Evolutionary conservation across 2,329 filamentous ascomycete genomes (phyloP).

Genomic region (Diplodia corticola): DNA sequence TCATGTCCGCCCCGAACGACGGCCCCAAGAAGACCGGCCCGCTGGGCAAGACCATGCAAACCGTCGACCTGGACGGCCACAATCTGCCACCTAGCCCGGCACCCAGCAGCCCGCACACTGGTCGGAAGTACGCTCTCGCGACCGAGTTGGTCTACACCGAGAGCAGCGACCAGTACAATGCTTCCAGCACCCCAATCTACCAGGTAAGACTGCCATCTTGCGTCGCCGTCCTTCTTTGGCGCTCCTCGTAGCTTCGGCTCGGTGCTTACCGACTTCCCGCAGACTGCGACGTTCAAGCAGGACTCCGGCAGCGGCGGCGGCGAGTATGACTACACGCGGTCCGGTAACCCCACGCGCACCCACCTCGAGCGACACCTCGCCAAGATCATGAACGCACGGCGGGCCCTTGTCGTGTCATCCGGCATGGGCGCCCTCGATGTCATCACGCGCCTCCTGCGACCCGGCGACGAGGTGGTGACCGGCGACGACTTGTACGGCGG

Average conservation of each 20-base stretch:
- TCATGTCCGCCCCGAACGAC: slow-evolving; percentile 17
- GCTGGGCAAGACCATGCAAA: slow-evolving; percentile 44
- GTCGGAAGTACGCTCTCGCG: slow-evolving; percentile 86
- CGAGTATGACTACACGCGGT: slow-evolving; percentile 98
- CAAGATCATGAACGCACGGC: slow-evolving; percentile 96
- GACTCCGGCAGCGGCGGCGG: slow-evolving; percentile 74
- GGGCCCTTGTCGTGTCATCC: slow-evolving; percentile 89
- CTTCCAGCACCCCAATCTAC: slow-evolving; percentile 95
- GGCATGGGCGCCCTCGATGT: slow-evolving; percentile 98
- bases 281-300: slow-evolving; percentile 97
- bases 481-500: slow-evolving; percentile 97
- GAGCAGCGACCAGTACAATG: slow-evolving; percentile 92
- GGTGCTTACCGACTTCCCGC: background rate
- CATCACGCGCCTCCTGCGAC: slow-evolving; percentile 84
- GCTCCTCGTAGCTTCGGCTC: background rate
- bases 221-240: background rate
- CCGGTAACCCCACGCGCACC: slow-evolving; percentile 92
- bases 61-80: slow-evolving; percentile 42
- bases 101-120: slow-evolving; percentile 83
- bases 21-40: slow-evolving; percentile 17
- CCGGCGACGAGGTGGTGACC: slow-evolving; percentile 95
- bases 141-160: slow-evolving; percentile 98
- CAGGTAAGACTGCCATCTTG: slow-evolving; percentile 56
- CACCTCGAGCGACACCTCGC: slow-evolving; percentile 95
- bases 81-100: slow-evolving; percentile 67